Base-by-base conservation (phyloP, 2,329 filamentous ascomycete genomes). In the Microdochium paspali region DNA sequence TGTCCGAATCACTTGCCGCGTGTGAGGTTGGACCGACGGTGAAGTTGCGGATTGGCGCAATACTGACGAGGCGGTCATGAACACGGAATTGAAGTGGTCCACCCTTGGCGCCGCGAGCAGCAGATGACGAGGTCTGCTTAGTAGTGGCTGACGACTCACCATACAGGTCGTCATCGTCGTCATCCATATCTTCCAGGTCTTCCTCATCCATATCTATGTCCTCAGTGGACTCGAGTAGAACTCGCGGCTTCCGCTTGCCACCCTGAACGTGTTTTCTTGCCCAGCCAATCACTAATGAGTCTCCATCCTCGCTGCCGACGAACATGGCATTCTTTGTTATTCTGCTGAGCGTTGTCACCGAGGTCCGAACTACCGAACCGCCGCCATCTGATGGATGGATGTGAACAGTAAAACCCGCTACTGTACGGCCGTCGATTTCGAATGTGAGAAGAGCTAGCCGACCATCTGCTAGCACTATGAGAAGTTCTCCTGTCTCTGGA, bases 361-460 rank as follows among this genome's bases (percentile, higher is more conserved):
- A 69, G 39, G 76, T 74, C 44, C 76, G 75, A 49, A 94, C 61
- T 10, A 87, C 51, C 25, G 67, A 62, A 7, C 85, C 84, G 10
- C 86, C 85, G 23, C 76, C 72, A 47, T 87, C 80, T 32, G 68
- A 58, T 4, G 77, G 61, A 4, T 96, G 71, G 32, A 79, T 66
- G 52, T 79, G 81, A 46, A 98, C 68, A n/a, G 77, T 80, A 51
- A 98, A 73, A 1, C 89, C 90, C 24, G 90, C 95, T 2, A 98
- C 89, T 2, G 87, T 94, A 47, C 93, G 80, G 15, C 94, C 93
- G 61, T 96, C 90, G 51, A 96, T 79, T 47, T 82, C 83, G 68
- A 98, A 96, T 15, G 79, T 84, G 12, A 97, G 66, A 21, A 93
- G 76, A 10, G 81, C 81, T 44, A 95, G 72, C 20, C 78, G 76